Conservation (phyloP, 2,329 filamentous ascomycete genomes). For the Sporothrix phasma region DNA sequence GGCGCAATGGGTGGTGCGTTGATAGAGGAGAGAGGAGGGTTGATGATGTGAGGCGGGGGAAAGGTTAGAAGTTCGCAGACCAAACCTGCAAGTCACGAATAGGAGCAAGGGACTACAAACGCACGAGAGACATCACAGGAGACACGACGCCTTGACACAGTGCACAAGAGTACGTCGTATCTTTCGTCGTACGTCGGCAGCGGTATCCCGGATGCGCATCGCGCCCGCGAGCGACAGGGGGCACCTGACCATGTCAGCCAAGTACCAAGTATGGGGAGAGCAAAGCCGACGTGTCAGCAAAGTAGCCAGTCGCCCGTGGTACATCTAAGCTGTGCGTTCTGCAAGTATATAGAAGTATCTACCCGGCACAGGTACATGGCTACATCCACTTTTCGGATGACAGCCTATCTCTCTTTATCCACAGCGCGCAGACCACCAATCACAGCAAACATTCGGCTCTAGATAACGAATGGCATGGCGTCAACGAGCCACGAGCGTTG, state of each 20-base stretch:
- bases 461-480: conserved; percentile 31
- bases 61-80: not conserved
- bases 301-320: not conserved
- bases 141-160: not conserved
- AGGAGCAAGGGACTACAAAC: not conserved
- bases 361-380: not conserved
- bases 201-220: not conserved
- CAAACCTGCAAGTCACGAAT: not conserved
- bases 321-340: not conserved
- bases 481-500: conserved; percentile 30
- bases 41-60: conserved; percentile 5
- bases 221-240: not conserved
- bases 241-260: not conserved
- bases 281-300: not conserved
- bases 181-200: not conserved
- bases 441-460: not conserved
- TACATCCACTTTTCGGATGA: too few species aligned
- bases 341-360: not conserved
- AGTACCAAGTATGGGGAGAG: not conserved
- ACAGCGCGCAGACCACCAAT: conserved; percentile 7
- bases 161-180: not conserved
- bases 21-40: not conserved
- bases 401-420: not conserved
- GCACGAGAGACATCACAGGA: not conserved
- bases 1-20: not conserved